Base-by-base conservation (phyloP, 768 basidiomycete genomes). In the Hypsizygus marmoreus region DNA sequence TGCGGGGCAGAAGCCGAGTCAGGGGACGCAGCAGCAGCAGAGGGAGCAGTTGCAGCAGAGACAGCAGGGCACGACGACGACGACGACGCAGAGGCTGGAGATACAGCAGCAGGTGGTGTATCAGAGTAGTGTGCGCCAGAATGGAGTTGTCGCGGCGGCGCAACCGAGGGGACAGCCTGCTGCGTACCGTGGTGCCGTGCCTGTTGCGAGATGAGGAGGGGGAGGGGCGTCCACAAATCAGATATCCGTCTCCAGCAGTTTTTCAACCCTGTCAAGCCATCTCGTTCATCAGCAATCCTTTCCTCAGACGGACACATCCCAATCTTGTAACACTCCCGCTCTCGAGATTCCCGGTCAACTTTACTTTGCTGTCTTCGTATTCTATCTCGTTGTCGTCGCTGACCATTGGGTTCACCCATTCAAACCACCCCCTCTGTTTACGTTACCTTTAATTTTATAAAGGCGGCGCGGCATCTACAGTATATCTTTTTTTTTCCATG, bases 161-260 rank as follows among this genome's bases (percentile, higher is more conserved):
- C 57, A 43, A n/a, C 55, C 50, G 38, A 50, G 62, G 26, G 66
- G 58, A 7, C 65, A 66, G 31, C 48, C 44, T 11, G 63, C 58
- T 6, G 59, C 58, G 14, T 72, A 73, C 42, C 70, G 74, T 40
- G 68, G 69, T 7, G 66, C 68, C 42, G 69, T 60, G 3, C 61
- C 71, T 43, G 69, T 66, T 29, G 62, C 55, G 28, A 63, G 72
- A 54, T 71, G 66, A 74, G 14, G 39, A 29, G 14, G 35, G 7
- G 38, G 35, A 13, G 30, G 42, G 23, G n/a, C n/a, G n/a, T 48
- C 36, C 51, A 33, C 26, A 38, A 37, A 30, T 31, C 37, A 43
- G 29, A 16, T 44, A 51, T 33, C 53, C 45, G 46, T 45, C 40
- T 12, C 24, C 36, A 45, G 30, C 25, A 49, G 40, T 41, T 36